phyloP scores from a whole-genome alignment of 2,329 filamentous ascomycete genomes.

The Mariannaea sp. region DNA sequence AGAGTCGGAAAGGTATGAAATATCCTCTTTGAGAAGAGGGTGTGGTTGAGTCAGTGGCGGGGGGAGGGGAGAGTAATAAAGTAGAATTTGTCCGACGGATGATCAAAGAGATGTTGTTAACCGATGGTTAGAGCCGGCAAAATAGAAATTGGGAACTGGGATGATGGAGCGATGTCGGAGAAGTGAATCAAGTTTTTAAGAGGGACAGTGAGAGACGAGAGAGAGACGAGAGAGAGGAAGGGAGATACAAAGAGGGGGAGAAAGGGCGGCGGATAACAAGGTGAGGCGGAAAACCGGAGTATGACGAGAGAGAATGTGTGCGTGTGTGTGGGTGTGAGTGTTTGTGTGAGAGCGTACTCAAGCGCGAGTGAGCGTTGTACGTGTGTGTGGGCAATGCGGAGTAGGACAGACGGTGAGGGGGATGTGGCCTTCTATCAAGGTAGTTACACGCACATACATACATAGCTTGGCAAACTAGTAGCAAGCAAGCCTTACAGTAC shows the following conservation, averaged over 20 bases:
- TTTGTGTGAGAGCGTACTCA: no score
- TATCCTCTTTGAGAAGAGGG: neutral
- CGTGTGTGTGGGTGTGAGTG: no score
- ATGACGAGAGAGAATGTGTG: slow-evolving; percentile 2
- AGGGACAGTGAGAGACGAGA: slow-evolving; percentile 11
- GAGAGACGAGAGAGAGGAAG: neutral
- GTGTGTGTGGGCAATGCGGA: slow-evolving; percentile 7
- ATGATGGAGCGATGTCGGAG: no score
- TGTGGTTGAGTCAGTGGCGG: neutral
- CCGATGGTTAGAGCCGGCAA: no score
- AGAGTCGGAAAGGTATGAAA: neutral
- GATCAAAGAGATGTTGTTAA: no score
- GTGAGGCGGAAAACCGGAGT: slow-evolving; percentile 9
- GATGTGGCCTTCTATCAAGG: slow-evolving; percentile 9
- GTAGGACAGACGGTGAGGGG: slow-evolving; percentile 12
- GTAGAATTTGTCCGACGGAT: no score
- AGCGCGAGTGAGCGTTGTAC: no score
- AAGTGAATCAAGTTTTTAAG: slow-evolving; percentile 2
- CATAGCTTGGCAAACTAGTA: no score
- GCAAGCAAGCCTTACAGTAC: no score
- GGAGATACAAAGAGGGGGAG: neutral
- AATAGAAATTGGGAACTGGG: no score
- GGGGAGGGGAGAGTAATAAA: no score
- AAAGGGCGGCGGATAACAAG: slow-evolving; percentile 6
- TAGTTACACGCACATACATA: no score